Evolutionary conservation across 768 basidiomycete genomes (phyloP).

Genomic region (Auriscalpium orientale): DNA sequence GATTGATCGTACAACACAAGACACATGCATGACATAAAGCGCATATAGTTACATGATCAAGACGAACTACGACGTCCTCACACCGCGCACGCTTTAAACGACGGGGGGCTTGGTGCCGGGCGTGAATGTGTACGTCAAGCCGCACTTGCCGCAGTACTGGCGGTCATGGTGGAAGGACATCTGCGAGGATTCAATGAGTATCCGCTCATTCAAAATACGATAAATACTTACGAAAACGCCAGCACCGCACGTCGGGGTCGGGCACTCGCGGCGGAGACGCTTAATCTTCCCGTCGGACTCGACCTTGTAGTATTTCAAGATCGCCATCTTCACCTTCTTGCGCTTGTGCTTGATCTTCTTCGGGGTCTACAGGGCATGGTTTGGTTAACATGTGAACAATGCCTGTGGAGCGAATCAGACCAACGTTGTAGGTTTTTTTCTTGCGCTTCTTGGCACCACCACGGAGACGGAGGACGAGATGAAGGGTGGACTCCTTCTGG

Average conservation of each 20-base stretch:
- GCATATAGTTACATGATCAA: too few species aligned
- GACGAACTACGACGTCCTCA: too few species aligned
- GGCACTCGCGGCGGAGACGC: conserved; percentile 95
- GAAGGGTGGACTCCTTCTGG: conserved; percentile 98
- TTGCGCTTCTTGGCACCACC: conserved; percentile 99
- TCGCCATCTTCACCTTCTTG: conserved; percentile 99
- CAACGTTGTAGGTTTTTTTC: conserved; percentile 98
- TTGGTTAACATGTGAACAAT: not conserved
- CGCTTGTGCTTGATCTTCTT: conserved; percentile 99
- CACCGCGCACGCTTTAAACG: conserved; percentile 32
- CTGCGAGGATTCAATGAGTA: conserved; percentile 32
- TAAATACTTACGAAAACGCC: conserved; percentile 63
- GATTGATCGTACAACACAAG: too few species aligned
- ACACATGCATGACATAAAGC: too few species aligned
- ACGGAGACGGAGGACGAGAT: conserved; percentile 93
- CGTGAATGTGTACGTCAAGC: conserved; percentile 78
- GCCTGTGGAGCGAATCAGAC: conserved; percentile 20
- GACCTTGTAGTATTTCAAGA: conserved; percentile 91
- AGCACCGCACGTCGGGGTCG: conserved; percentile 73
- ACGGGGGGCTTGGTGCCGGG: conserved; percentile 75
- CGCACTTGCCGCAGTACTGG: conserved; percentile 96
- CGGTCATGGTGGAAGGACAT: conserved; percentile 99
- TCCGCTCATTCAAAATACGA: conserved; percentile 13
- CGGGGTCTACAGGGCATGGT: conserved; percentile 55
- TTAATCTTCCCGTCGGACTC: conserved; percentile 99